Conservation (phyloP, 768 basidiomycete genomes). For the Tylopilus intermedius region DNA sequence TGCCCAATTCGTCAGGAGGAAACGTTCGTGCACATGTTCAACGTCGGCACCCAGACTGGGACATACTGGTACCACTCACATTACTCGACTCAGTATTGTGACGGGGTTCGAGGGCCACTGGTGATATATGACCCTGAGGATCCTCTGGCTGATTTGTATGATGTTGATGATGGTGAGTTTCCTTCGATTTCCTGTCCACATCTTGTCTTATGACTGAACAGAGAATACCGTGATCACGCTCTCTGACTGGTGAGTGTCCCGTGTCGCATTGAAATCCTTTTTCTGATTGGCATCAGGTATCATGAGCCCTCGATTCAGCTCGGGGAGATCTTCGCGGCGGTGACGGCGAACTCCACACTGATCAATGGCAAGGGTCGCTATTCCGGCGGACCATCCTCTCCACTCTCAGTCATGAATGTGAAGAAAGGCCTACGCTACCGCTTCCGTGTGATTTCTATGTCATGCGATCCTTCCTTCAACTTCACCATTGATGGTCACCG, state of each 20-base stretch:
- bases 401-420: neutral
- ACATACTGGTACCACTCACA: constrained; percentile 41
- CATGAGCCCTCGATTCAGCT: neutral
- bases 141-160: constrained; percentile 35
- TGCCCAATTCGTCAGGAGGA: constrained; percentile 18
- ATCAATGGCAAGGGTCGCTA: constrained; percentile 5
- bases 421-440: neutral
- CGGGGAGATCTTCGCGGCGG: neutral
- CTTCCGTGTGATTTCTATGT: neutral
- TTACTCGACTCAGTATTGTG: neutral
- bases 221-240: constrained; percentile 34
- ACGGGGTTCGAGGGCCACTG: constrained; percentile 24
- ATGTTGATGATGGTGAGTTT: constrained; percentile 37
- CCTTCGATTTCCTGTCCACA: neutral
- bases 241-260: constrained; percentile 2
- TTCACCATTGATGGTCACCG: constrained; percentile 6
- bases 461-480: constrained; percentile 1
- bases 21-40: constrained; percentile 36
- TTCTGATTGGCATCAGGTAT: neutral
- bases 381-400: neutral
- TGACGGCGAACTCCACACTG: neutral
- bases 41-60: constrained; percentile 20
- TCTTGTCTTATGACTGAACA: neutral
- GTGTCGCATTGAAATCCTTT: neutral
- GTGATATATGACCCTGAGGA: constrained; percentile 21